Percentiles rank a stretch among this genome's conserved stretches.
phyloP scores from a whole-genome alignment of 495 filamentous ascomycete genomes.

The Darksidea phi region DNA sequence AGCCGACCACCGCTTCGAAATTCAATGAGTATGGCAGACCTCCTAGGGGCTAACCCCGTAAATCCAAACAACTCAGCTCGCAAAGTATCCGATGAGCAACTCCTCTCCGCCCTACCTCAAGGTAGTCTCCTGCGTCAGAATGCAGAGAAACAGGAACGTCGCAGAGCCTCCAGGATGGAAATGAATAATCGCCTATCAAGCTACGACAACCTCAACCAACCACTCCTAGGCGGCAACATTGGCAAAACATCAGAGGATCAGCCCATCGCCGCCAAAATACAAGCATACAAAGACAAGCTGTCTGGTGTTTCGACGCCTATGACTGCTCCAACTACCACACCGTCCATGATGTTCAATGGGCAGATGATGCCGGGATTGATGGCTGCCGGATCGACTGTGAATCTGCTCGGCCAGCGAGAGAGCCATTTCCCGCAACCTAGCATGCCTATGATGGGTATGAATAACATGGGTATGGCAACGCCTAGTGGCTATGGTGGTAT shows the following conservation, averaged over 20 bases:
- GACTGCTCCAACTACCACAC: conserved; percentile 40
- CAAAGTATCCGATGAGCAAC: conserved; percentile 27
- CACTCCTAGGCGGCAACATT: conserved; percentile 25
- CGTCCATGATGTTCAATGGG: conserved; percentile 21
- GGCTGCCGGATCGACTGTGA: conserved; percentile 17
- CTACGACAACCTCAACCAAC: conserved; percentile 33
- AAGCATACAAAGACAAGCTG: conserved; percentile 52
- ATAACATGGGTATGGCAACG: conserved; percentile 23
- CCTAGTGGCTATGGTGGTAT: conserved; percentile 4
- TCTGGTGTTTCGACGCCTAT: conserved; percentile 53
- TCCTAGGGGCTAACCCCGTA: conserved; percentile 60
- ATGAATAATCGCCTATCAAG: conserved; percentile 29
- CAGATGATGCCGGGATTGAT: conserved; percentile 27
- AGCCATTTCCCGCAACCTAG: conserved; percentile 28
- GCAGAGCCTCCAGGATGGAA: conserved; percentile 26
- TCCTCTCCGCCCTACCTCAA: conserved; percentile 22
- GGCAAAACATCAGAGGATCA: conserved; percentile 35
- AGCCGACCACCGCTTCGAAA: conserved; percentile 38
- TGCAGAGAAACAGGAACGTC: conserved; percentile 33
- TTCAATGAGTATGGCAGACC: conserved; percentile 66
- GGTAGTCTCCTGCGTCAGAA: conserved; percentile 38
- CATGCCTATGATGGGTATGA: conserved; percentile 18
- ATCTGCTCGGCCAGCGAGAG: conserved; percentile 16
- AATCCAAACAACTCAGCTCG: conserved; percentile 39
- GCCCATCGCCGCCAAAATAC: conserved; percentile 28